Evolutionary conservation across 352 stramenopile species (phyloP), one percentile per base, ranked within the genome.

Genomic region (Pseudoperonospora humuli): DNA sequence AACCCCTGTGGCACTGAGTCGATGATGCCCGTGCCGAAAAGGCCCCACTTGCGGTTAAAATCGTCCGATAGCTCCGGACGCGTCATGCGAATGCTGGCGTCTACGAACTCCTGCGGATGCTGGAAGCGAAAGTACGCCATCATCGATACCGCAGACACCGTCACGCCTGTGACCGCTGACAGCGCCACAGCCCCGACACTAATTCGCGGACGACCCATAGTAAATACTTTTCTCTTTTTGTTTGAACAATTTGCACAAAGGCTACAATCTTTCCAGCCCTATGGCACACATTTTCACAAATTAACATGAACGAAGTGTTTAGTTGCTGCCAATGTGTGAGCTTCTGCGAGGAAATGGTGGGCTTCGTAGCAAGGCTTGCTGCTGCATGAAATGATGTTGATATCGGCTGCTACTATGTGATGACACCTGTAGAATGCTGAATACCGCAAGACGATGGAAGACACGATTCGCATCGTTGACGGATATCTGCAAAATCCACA

Each of bases 121-220:
- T 90, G 58, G 52, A 91, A 90, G 53, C 82, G 78, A 27, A 84
- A 65, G 65, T 92, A 90, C 21, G 71, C 59, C 31, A 93, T 64
- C 36, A 93, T 57, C 14, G 70, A 86, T n/a, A 93, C 82, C 34
- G 73, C 76, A 6, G 82, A 77, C 25, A 82, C 56, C 37, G 76
- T 88, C 79, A 86, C 90, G 48, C 82, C 82, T 50, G 82, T 90
- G 14, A 75, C 57, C 18, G 72, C 77, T 18, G 78, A 87, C 57
- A 90, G 67, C 39, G 75, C 74, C 15, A 86, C 59, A 5, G 68
- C 72, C 9, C 64, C 37, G 41, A 90, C 28, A 34, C 63, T 87
- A 38, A 77, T 49, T 24, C 71, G 67, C 17, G 55, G 61, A 33
- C 45, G 52, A 40, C 61, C 39, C 64, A 73, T 71, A 6, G 1